Percentiles rank a stretch among this genome's conserved stretches.
Conservation (phyloP, 2,329 filamentous ascomycete species). For the Trichothecium roseum region DNA sequence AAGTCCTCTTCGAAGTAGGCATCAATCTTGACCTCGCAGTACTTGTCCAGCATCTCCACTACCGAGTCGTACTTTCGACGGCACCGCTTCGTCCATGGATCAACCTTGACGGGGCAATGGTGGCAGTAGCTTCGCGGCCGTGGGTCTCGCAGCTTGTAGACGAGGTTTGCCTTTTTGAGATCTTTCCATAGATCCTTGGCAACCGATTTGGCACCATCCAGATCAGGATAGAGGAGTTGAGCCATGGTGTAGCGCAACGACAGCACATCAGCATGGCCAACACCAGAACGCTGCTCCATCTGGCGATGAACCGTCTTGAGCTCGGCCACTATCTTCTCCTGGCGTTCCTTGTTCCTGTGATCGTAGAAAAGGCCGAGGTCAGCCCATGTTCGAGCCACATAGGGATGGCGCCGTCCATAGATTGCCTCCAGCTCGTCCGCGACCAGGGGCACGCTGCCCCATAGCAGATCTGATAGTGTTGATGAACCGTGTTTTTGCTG, state of each 20-base stretch:
- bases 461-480: conserved; percentile 31
- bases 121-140: conserved; percentile 30
- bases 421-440: conserved; percentile 34
- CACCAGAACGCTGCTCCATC: conserved; percentile 22
- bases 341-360: conserved; percentile 22
- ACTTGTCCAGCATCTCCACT: conserved; percentile 24
- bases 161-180: conserved; percentile 21
- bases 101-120: conserved; percentile 31
- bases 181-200: conserved; percentile 26
- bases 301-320: conserved; percentile 23
- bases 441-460: conserved; percentile 28
- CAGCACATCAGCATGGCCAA: conserved; percentile 22
- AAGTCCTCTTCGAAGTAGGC: conserved; percentile 35
- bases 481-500: conserved; percentile 32
- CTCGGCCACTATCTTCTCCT: conserved; percentile 25
- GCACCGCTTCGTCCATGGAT: conserved; percentile 33
- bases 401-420: conserved; percentile 30
- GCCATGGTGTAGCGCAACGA: conserved; percentile 29
- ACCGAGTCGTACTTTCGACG: conserved; percentile 28
- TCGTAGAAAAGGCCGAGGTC: conserved; percentile 30
- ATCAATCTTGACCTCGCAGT: conserved; percentile 24
- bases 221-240: conserved; percentile 27
- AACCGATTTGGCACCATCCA: conserved; percentile 22
- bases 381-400: conserved; percentile 30
- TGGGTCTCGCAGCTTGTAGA: conserved; percentile 24